A percentile compares a stretch with the other conserved stretches of the same genome.
Conservation (phyloP, 495 filamentous ascomycete species). For the Pyrenula massariospora region DNA sequence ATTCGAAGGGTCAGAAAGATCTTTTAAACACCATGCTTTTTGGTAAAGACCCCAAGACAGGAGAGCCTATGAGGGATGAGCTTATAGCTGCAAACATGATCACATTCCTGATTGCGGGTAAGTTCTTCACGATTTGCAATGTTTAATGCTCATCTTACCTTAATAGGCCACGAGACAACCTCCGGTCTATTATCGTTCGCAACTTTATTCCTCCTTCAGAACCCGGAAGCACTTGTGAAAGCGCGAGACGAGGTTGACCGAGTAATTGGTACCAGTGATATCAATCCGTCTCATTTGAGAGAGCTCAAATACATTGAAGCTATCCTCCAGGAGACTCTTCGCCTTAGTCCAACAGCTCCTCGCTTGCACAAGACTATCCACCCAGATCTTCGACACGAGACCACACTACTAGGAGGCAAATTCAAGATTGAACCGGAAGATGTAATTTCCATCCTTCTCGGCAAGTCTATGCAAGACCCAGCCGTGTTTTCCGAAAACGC, state of each 20-base stretch:
- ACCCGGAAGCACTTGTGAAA: constrained; percentile 43
- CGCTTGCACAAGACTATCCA: constrained; percentile 19
- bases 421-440: constrained; percentile 47
- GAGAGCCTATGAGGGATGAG: constrained; percentile 44
- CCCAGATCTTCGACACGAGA: constrained; percentile 38
- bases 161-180: constrained; percentile 59
- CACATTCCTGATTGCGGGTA: constrained; percentile 54
- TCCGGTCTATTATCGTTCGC: constrained; percentile 41
- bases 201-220: constrained; percentile 50
- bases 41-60: constrained; percentile 55
- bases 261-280: neutral
- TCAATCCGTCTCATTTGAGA: constrained; percentile 30
- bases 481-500: constrained; percentile 50
- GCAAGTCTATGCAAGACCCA: constrained; percentile 53
- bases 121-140: neutral
- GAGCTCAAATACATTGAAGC: constrained; percentile 55
- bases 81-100: constrained; percentile 59
- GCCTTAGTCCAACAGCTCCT: constrained; percentile 51
- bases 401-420: constrained; percentile 44
- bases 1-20: constrained; percentile 49
- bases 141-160: constrained; percentile 7
- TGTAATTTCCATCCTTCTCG: constrained; percentile 40
- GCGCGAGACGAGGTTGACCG: constrained; percentile 49
- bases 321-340: constrained; percentile 58
- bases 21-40: constrained; percentile 59